A percentile compares a stretch with the other conserved stretches of the same genome.
phyloP scores from a whole-genome alignment of 495 filamentous ascomycete species.

The Bathelium albidoporum region DNA sequence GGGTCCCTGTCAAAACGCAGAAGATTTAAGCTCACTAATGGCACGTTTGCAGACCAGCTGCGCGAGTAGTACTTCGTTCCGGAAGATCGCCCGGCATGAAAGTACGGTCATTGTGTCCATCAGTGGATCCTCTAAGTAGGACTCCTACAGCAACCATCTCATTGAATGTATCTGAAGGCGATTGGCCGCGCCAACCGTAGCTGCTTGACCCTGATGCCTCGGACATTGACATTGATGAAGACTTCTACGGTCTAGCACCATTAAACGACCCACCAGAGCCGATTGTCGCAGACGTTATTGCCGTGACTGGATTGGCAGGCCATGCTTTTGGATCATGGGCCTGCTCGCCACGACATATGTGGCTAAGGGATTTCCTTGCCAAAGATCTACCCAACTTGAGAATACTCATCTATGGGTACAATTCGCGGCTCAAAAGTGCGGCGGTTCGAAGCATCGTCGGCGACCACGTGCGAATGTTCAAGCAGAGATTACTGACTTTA shows the following conservation, averaged over 20 bases:
- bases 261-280: neutral
- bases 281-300: neutral
- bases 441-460: neutral
- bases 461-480: neutral
- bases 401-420: slow-evolving; percentile 27
- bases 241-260: neutral
- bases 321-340: neutral
- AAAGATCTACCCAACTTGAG: slow-evolving; percentile 15
- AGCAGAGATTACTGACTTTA: neutral
- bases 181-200: neutral
- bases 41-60: neutral
- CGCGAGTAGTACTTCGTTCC: neutral
- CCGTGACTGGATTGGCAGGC: neutral
- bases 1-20: too few species aligned
- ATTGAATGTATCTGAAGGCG: neutral
- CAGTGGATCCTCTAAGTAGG: neutral
- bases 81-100: neutral
- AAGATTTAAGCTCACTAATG: too few species aligned
- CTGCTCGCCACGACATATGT: slow-evolving; percentile 15
- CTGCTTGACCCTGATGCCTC: neutral
- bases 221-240: neutral
- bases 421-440: slow-evolving; percentile 5
- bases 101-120: neutral
- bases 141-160: neutral
- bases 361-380: slow-evolving; percentile 31